phyloP scores from a whole-genome alignment of 306 rosid genomes.

The Nissolia schottii region DNA sequence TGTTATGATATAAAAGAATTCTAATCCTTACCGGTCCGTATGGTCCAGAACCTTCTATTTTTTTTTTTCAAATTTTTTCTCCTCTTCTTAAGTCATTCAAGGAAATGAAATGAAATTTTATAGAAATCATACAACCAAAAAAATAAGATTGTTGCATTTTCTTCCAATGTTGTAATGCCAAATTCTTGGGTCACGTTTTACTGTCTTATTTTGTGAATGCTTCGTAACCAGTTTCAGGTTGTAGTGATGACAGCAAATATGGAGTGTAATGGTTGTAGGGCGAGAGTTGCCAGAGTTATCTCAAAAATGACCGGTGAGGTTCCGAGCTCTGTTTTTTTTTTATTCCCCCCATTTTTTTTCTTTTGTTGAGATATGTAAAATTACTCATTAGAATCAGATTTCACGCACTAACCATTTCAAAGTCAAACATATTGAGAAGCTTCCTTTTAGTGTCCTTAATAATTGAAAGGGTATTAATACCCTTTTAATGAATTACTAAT shows the following conservation, averaged over 20 bases:
- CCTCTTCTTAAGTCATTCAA: background rate
- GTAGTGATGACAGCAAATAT: constrained; percentile 31
- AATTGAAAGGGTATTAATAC: too few relatives aligned
- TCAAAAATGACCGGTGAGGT: constrained; percentile 32
- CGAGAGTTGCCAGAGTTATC: constrained; percentile 24
- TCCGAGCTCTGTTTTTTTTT: background rate
- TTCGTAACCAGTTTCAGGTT: constrained; percentile 32
- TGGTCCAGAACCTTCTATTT: background rate
- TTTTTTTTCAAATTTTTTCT: background rate
- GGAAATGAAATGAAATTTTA: background rate
- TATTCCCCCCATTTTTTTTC: too few relatives aligned
- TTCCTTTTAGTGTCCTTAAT: too few relatives aligned
- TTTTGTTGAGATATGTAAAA: background rate
- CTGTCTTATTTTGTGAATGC: background rate
- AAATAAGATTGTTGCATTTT: background rate
- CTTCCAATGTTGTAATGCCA: background rate
- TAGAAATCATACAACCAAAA: background rate
- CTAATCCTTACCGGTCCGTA: too few relatives aligned
- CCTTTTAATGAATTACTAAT: too few relatives aligned
- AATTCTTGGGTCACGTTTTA: background rate
- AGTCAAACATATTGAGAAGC: background rate
- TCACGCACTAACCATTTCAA: background rate
- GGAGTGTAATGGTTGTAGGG: constrained; percentile 23
- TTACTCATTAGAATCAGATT: background rate
- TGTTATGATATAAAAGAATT: background rate